These are phyloP conservation scores for Scutellaria baicalensis DNA, from an alignment of 257 asterid genomes.

Conservation along the genomic window DNA sequence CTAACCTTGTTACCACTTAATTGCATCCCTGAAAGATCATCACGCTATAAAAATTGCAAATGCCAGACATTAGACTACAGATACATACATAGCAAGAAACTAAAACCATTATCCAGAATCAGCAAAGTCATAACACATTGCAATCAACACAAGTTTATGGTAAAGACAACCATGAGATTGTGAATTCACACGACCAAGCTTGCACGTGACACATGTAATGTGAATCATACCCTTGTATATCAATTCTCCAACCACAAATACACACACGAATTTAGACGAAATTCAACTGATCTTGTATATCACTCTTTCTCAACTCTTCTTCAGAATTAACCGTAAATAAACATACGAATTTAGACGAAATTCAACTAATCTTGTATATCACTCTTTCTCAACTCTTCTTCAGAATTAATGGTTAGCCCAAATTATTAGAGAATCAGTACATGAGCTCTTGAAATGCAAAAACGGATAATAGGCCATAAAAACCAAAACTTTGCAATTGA, in stretches of 20 bases:
- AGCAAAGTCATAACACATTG: too few relatives aligned
- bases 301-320: not conserved
- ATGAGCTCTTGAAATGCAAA: not conserved
- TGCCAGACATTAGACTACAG: constrained; percentile 20
- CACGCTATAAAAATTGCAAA: constrained; percentile 57
- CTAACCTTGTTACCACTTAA: constrained; percentile 97
- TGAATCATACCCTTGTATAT: not conserved
- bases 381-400: not conserved
- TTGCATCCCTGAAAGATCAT: constrained; percentile 97
- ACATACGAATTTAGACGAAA: not conserved
- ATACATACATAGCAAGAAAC: not conserved
- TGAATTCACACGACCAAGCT: not conserved
- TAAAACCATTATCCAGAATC: not conserved
- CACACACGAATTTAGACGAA: not conserved
- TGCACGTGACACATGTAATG: not conserved
- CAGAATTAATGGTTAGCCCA: not conserved
- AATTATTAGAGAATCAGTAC: not conserved
- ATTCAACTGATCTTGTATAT: not conserved
- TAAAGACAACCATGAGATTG: not conserved
- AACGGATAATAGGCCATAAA: not conserved
- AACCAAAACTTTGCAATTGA: not conserved
- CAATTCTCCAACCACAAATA: not conserved
- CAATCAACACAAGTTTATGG: not conserved
- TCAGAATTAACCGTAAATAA: not conserved
- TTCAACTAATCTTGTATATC: not conserved